Base-by-base conservation (phyloP, 192 early-diverging fungal genomes). In the Backusella mclennaniae region DNA sequence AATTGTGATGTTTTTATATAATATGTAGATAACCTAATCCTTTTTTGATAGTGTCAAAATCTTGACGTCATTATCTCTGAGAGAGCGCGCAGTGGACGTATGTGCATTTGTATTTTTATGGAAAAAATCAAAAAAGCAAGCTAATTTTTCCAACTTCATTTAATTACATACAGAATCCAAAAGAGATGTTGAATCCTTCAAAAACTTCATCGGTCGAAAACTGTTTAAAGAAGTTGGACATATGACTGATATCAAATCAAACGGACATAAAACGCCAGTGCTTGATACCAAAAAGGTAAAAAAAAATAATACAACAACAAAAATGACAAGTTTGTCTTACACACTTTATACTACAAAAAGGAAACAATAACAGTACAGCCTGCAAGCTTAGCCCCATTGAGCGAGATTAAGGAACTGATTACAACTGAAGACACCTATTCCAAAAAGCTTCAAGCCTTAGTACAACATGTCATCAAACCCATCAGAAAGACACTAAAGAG, bases 31-130 rank as follows among this genome's bases (percentile, higher is more conserved):
- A 63, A 63, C 9, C 21, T 23, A 63, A 63, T 29, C 44, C 35
- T 49, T 17, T 26, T 15, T 31, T 44, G 29, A 71, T 33, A 71
- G 70, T 71, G 36, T 41, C 70, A 71, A 71, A 29, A 71, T 49
- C 39, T 71, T 29, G 70, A 71, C 42, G 70, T 71, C 39, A 21
- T 71, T 46, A 71, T 71, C 29, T 26, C 70, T 3, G 39, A 71
- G 41, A 23, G 26, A 39, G 44, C 49, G 17, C 41, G 70, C 46
- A 33, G 23, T 49, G 23, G 17, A 15, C 26, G 39, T 71, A 44
- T 33, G 35, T 63, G 26, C 12, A 29, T 26, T 29, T 44, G 17
- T 44, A 33, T 26, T 63, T 8, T 39, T 12, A 39, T 0, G 3
- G 12, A 14, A 63, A 63, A 26, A 9, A 31, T 31, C 31, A 31